Conservation (phyloP, 768 basidiomycete species). For the Dentipellis sp. region DNA sequence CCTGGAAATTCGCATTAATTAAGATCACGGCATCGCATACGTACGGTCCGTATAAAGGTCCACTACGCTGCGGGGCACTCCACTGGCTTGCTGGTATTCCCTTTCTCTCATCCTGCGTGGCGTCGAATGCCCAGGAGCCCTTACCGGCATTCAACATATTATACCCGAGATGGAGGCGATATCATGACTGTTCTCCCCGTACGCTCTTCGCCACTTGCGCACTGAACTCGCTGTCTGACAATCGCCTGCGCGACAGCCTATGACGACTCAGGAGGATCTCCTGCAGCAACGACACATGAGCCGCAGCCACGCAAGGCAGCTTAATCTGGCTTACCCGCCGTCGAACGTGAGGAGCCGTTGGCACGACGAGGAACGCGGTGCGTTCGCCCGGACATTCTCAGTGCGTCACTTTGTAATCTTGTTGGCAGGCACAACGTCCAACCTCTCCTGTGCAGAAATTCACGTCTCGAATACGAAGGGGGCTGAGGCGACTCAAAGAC, state of each 20-base stretch:
- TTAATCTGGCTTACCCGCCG: constrained; percentile 8
- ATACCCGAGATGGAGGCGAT: constrained; percentile 1
- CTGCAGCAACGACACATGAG: constrained; percentile 12
- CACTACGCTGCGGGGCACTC: too few species aligned
- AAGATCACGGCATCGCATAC: too few species aligned
- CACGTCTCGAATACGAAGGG: constrained; percentile 5
- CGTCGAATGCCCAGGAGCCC: constrained; percentile 2
- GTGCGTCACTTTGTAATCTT: background rate
- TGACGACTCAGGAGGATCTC: constrained; percentile 14
- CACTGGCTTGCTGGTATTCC: too few species aligned
- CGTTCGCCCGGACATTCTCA: background rate
- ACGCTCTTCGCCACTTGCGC: background rate
- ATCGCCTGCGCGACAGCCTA: constrained; percentile 5
- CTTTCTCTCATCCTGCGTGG: too few species aligned
- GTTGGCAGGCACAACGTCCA: background rate
- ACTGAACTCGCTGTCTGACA: background rate
- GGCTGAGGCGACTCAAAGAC: constrained; percentile 7
- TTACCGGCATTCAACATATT: constrained; percentile 2
- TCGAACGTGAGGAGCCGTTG: background rate
- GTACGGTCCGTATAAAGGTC: too few species aligned
- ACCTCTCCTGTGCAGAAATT: constrained; percentile 5
- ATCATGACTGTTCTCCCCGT: constrained; percentile 3
- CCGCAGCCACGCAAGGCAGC: constrained; percentile 7
- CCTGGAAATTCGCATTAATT: too few species aligned
- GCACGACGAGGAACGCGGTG: constrained; percentile 1